phyloP scores from a whole-genome alignment of 805 yeast species.

The Wickerhamomyces pijperi region DNA sequence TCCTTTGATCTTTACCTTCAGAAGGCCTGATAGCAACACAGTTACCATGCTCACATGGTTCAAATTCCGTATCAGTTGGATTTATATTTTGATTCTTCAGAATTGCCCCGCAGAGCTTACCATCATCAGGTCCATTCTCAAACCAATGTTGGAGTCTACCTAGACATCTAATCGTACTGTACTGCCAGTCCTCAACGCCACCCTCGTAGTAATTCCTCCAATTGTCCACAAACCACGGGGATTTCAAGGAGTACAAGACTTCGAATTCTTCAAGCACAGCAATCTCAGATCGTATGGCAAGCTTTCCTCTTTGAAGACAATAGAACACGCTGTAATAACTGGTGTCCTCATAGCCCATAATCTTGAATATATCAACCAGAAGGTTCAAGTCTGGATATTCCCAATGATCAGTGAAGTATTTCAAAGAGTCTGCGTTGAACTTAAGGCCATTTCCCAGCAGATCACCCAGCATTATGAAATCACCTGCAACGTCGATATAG shows the following conservation, averaged over 20 bases:
- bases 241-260: slow-evolving; percentile 12
- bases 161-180: slow-evolving; percentile 28
- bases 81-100: slow-evolving; percentile 2
- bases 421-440: slow-evolving; percentile 5
- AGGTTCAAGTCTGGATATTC: slow-evolving; percentile 28
- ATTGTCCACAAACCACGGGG: slow-evolving; percentile 32
- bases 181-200: slow-evolving; percentile 36
- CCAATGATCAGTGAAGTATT: slow-evolving; percentile 25
- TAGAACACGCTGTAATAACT: slow-evolving; percentile 23
- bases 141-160: slow-evolving; percentile 31
- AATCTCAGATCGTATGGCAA: slow-evolving; percentile 39
- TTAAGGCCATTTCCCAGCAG: slow-evolving; percentile 9
- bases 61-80: too few relatives aligned
- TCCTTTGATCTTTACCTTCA: neutral
- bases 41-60: too few relatives aligned
- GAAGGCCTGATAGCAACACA: too few relatives aligned
- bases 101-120: slow-evolving; percentile 24
- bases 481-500: slow-evolving; percentile 54
- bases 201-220: slow-evolving; percentile 41
- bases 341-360: slow-evolving; percentile 24
- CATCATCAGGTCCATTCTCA: slow-evolving; percentile 12
- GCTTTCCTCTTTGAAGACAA: slow-evolving; percentile 46
- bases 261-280: slow-evolving; percentile 4
- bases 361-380: slow-evolving; percentile 27
- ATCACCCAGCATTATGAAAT: slow-evolving; percentile 36